These are phyloP conservation scores for Curvularia hawaiiensis DNA, from an alignment of 2,329 filamentous ascomycete genomes.

Conservation along the genomic window DNA sequence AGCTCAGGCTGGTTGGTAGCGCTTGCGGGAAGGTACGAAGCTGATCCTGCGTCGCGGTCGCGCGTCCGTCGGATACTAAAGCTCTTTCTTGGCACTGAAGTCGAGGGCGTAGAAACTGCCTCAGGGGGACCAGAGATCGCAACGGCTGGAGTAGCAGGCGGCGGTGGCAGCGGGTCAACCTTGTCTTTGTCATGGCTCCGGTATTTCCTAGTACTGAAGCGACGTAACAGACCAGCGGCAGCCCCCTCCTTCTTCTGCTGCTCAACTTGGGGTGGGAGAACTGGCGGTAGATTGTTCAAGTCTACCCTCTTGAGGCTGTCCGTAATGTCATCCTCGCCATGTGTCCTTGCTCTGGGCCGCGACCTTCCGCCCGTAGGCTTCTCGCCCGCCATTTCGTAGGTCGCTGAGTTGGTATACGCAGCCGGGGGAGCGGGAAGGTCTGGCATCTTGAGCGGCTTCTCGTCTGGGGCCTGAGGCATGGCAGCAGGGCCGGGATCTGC, in stretches of 20 bases:
- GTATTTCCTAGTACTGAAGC: constrained; percentile 86
- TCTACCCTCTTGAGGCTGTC: constrained; percentile 73
- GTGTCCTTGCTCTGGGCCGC: constrained; percentile 84
- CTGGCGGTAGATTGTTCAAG: constrained; percentile 55
- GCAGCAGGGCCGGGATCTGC: constrained; percentile 64
- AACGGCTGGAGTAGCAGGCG: constrained; percentile 75
- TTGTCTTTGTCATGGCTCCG: constrained; percentile 59
- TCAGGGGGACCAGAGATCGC: constrained; percentile 81
- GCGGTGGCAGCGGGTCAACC: constrained; percentile 67
- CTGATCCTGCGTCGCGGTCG: constrained; percentile 58
- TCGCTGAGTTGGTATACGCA: constrained; percentile 83
- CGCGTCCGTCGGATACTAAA: constrained; percentile 77
- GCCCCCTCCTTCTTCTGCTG: constrained; percentile 82
- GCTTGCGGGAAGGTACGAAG: constrained; percentile 55
- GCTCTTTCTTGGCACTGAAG: constrained; percentile 75
- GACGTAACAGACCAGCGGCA: constrained; percentile 79
- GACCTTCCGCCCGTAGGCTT: constrained; percentile 83
- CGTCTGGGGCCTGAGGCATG: constrained; percentile 61
- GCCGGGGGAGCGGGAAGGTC: constrained; percentile 82
- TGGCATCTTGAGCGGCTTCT: constrained; percentile 66
- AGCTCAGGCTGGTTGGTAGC: constrained; percentile 76
- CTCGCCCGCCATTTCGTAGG: constrained; percentile 89
- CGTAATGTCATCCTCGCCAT: constrained; percentile 88
- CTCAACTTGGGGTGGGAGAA: constrained; percentile 60
- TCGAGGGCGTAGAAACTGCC: constrained; percentile 56